Evolutionary conservation across 108 stramenopile species (phyloP), one percentile per base, ranked within the genome.

Genomic region (Stephanodiscus triporus): DNA sequence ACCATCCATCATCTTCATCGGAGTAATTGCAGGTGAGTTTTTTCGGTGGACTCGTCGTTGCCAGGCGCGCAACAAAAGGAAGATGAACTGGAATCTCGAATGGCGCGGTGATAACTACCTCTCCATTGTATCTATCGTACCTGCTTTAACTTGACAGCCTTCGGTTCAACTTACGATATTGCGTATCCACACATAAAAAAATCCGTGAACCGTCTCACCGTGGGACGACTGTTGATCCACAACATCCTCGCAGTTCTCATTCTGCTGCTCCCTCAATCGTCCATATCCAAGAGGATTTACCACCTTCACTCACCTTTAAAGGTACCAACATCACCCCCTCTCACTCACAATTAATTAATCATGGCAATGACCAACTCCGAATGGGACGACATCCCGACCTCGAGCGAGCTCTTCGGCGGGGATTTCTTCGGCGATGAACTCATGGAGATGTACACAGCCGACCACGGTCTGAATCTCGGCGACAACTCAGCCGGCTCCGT

Each of bases 351-450:
- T 2, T 36, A 29, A 36, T 59, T 11, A 17, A 36, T 45, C 57
- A 58, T 70, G 56, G 34, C 68, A 26, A 23, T 70, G 57, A 42
- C 56, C 20, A 43, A 65, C 10, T 32, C 49, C 57, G 77, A 78
- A 60, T 78, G 77, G 77, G 66, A 58, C 14, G 77, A 72, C 45
- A 73, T 85, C 55, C 74, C 76, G 26, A 60, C 83, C 57, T 77
- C 89, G 20, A 66, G 78, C 30, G 92, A 93, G 58, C 81, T 93
- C n/a, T 93, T 93, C 65, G 87, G 83, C 54, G 89, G 86, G 8
- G 91, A 90, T 14, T 64, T 93, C 63, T 89, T 93, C 62, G 87
- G 88, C 8, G 92, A 93, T 62, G 92, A 93, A 66, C 88, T 93
- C 49, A 78, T 78, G 72, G 91, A 92, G 49, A 93, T 93, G 68